phyloP scores from a whole-genome alignment of 1,139 yeast genomes.

The Insectozyma bohioensis region DNA sequence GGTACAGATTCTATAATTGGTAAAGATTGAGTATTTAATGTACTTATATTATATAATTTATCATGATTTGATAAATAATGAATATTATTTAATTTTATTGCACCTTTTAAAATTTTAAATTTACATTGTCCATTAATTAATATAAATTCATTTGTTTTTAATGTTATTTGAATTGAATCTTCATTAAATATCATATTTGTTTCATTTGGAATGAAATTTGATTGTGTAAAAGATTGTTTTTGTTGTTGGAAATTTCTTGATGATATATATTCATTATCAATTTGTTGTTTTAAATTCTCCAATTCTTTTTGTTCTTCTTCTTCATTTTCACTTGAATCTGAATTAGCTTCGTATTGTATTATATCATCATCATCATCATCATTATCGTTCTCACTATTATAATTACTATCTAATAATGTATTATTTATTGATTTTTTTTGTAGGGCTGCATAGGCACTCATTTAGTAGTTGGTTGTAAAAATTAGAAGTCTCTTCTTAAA shows the following conservation, averaged over 20 bases:
- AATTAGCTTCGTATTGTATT: constrained; percentile 23
- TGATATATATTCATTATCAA: neutral
- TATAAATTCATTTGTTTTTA: constrained; percentile 47
- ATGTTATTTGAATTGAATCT: constrained; percentile 38
- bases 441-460: constrained; percentile 60
- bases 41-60: constrained; percentile 32
- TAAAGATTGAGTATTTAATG: constrained; percentile 54
- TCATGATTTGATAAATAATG: constrained; percentile 44
- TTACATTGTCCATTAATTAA: constrained; percentile 59
- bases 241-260: constrained; percentile 9
- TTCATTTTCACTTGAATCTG: constrained; percentile 17
- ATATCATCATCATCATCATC: constrained; percentile 20
- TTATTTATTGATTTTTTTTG: constrained; percentile 18
- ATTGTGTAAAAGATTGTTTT: constrained; percentile 15
- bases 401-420: constrained; percentile 17
- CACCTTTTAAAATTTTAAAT: constrained; percentile 58
- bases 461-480: too few species aligned
- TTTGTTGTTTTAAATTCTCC: neutral
- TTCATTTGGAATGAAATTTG: constrained; percentile 33
- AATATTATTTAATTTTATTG: constrained; percentile 52
- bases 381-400: constrained; percentile 15
- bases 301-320: neutral
- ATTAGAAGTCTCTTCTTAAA: too few species aligned
- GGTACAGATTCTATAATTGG: constrained; percentile 48
- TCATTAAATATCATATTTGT: constrained; percentile 36